These are phyloP conservation scores for Heterobasidion annosum DNA, from an alignment of 1,284 basidiomycete species.

Conservation along the genomic window DNA sequence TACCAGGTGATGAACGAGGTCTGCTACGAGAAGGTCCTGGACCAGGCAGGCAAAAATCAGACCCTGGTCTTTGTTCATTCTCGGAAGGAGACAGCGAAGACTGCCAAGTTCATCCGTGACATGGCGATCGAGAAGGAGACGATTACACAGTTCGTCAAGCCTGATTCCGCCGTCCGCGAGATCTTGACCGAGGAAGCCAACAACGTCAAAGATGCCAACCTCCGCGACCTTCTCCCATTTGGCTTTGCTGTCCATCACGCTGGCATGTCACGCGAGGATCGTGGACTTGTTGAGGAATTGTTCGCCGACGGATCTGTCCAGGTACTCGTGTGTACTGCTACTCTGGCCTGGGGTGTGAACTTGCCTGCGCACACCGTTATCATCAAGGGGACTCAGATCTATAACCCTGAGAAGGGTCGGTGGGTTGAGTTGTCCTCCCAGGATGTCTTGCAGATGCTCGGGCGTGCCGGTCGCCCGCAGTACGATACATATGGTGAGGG, in stretches of 20 bases:
- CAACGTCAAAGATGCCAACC: conserved; percentile 77
- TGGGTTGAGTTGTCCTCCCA: conserved; percentile 97
- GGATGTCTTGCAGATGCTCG: conserved; percentile 98
- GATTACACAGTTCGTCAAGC: conserved; percentile 90
- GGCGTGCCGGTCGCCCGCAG: conserved; percentile 95
- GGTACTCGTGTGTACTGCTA: conserved; percentile 95
- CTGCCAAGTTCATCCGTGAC: conserved; percentile 91
- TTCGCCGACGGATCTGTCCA: conserved; percentile 92
- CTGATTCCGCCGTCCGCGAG: conserved; percentile 83
- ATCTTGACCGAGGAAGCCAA: conserved; percentile 81
- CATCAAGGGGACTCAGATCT: conserved; percentile 99
- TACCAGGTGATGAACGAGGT: conserved; percentile 99
- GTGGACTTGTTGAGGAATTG: conserved; percentile 89
- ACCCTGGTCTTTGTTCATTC: conserved; percentile 97
- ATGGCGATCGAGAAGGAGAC: conserved; percentile 96
- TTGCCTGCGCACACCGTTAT: conserved; percentile 97
- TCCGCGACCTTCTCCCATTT: conserved; percentile 90
- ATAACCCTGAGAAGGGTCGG: conserved; percentile 97
- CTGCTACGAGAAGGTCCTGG: conserved; percentile 97
- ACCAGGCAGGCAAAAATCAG: conserved; percentile 88
- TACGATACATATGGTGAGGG: conserved; percentile 98
- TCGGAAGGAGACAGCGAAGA: conserved; percentile 97
- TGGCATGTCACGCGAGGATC: conserved; percentile 95
- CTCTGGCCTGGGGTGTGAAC: conserved; percentile 99
- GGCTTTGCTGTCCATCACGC: conserved; percentile 98